A percentile compares a stretch with the other conserved stretches of the same genome.
phyloP scores from a whole-genome alignment of 1,139 yeast species.

The Yamadazyma trypodendri region DNA sequence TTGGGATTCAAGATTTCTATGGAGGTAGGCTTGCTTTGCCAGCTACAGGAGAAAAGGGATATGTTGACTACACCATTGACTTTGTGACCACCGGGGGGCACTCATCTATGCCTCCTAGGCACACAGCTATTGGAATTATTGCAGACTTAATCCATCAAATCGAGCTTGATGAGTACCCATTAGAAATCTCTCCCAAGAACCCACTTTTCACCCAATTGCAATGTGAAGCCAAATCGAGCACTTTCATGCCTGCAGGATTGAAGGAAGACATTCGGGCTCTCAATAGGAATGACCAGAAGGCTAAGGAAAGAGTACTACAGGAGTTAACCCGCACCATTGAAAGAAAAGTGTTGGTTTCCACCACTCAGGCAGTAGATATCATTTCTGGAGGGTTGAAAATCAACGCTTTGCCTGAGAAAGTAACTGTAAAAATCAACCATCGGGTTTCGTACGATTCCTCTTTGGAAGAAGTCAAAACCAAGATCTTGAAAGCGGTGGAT shows the following conservation, averaged over 20 bases:
- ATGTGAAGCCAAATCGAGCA: slow-evolving; percentile 38
- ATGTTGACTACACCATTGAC: slow-evolving; percentile 29
- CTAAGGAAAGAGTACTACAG: slow-evolving; percentile 24
- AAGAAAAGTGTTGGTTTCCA: slow-evolving; percentile 24
- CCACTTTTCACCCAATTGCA: slow-evolving; percentile 41
- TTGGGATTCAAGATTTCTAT: slow-evolving; percentile 29
- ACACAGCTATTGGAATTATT: slow-evolving; percentile 43
- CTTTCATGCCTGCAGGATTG: slow-evolving; percentile 17
- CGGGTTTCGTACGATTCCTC: slow-evolving; percentile 31
- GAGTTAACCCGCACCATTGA: slow-evolving; percentile 16
- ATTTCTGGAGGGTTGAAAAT: slow-evolving; percentile 35
- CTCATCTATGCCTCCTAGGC: slow-evolving; percentile 44
- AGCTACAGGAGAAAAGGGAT: slow-evolving; percentile 46
- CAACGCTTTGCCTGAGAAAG: slow-evolving; percentile 37
- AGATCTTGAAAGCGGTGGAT: slow-evolving; percentile 23
- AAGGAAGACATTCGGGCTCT: slow-evolving; percentile 27
- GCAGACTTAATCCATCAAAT: slow-evolving; percentile 32
- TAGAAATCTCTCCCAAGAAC: slow-evolving; percentile 33
- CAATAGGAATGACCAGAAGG: slow-evolving; percentile 20
- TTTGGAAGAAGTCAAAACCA: slow-evolving; percentile 21
- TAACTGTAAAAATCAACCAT: slow-evolving; percentile 29
- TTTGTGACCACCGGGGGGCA: slow-evolving; percentile 47
- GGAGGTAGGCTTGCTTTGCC: slow-evolving; percentile 53
- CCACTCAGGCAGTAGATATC: slow-evolving; percentile 37
- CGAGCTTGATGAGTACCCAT: slow-evolving; percentile 31